Conservation (phyloP, 2,329 filamentous ascomycete genomes). For the Paecilomyces variotii region DNA sequence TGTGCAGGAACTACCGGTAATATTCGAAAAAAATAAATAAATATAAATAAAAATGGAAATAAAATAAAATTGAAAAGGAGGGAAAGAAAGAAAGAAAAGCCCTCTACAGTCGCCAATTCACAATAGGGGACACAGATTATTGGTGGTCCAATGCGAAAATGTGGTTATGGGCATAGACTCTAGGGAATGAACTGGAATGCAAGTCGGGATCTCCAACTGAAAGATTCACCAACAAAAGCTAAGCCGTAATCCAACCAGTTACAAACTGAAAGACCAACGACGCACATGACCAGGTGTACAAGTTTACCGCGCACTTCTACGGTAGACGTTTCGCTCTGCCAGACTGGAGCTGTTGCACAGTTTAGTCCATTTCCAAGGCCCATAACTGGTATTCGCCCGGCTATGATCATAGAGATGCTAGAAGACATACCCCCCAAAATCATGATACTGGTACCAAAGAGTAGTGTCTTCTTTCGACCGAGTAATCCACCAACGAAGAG, state of each 20-base stretch:
- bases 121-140: too few relatives aligned
- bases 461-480: conserved; percentile 39
- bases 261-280: conserved; percentile 42
- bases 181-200: conserved; percentile 44
- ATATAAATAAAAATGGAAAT: too few relatives aligned
- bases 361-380: conserved; percentile 47
- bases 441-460: conserved; percentile 43
- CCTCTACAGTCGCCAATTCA: too few relatives aligned
- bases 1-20: too few relatives aligned
- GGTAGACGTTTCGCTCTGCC: conserved; percentile 45
- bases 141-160: too few relatives aligned
- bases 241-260: conserved; percentile 49
- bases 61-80: too few relatives aligned
- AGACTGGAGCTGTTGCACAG: conserved; percentile 43
- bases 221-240: conserved; percentile 34
- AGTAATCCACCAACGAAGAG: conserved; percentile 39
- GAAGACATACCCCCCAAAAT: conserved; percentile 43
- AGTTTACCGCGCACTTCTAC: conserved; percentile 38
- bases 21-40: too few relatives aligned
- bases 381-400: conserved; percentile 34
- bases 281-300: conserved; percentile 44
- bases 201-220: conserved; percentile 41
- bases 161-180: too few relatives aligned
- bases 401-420: conserved; percentile 41
- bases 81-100: too few relatives aligned